phyloP scores from a whole-genome alignment of 169 alveolate species.

The Cryptosporidium sp. region DNA sequence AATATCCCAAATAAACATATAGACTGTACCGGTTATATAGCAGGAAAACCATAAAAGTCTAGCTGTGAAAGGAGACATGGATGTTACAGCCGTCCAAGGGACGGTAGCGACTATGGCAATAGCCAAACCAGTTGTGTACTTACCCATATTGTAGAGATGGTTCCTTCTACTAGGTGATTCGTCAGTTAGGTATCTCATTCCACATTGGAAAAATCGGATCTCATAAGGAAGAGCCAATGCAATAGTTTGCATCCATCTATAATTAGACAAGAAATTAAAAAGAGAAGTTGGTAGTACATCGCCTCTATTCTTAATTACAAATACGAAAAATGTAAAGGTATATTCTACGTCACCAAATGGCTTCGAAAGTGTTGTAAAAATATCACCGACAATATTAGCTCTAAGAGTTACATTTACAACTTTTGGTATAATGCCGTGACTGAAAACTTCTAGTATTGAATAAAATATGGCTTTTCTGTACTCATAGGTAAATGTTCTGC shows the following conservation, averaged over 20 bases:
- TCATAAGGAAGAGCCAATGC: constrained; percentile 85
- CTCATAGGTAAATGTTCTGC: constrained; percentile 77
- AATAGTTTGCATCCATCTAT: constrained; percentile 83
- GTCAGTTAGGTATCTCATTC: constrained; percentile 80
- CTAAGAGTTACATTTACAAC: constrained; percentile 81
- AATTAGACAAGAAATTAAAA: constrained; percentile 36
- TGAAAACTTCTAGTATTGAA: constrained; percentile 76
- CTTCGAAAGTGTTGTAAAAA: constrained; percentile 83
- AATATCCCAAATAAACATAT: constrained; percentile 88
- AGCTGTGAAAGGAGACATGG: constrained; percentile 77
- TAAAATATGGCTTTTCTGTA: constrained; percentile 78
- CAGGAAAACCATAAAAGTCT: constrained; percentile 80
- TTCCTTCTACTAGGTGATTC: constrained; percentile 47
- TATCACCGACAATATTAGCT: constrained; percentile 85
- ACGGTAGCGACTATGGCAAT: constrained; percentile 67
- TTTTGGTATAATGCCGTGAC: constrained; percentile 77
- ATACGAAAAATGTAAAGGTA: constrained; percentile 79
- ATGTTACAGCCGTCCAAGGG: constrained; percentile 66
- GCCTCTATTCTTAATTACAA: constrained; percentile 50
- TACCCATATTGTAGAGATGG: constrained; percentile 55
- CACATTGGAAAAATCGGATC: constrained; percentile 86
- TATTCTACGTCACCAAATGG: constrained; percentile 86
- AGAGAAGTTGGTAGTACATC: constrained; percentile 48
- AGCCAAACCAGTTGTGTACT: constrained; percentile 22
- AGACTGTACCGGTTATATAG: constrained; percentile 85